phyloP scores from a whole-genome alignment of 2,329 filamentous ascomycete species.

The Macrophomina tecta region DNA sequence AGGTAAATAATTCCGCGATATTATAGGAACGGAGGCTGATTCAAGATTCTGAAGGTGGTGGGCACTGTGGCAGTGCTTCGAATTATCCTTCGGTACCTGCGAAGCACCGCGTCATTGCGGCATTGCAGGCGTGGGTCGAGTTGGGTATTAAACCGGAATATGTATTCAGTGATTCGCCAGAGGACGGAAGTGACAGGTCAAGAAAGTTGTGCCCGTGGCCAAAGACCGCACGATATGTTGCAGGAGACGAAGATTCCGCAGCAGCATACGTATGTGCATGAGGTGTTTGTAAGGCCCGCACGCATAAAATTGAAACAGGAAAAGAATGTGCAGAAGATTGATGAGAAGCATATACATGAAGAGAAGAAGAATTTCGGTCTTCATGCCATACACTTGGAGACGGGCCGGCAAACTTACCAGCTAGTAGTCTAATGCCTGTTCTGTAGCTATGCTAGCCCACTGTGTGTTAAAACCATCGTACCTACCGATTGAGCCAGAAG shows the following conservation, averaged over 20 bases:
- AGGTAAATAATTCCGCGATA: not conserved
- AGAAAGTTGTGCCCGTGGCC: constrained; percentile 27
- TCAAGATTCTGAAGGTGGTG: constrained; percentile 12
- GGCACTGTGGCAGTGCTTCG: constrained; percentile 19
- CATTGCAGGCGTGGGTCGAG: constrained; percentile 26
- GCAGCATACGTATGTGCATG: constrained; percentile 7
- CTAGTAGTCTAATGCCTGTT: too few relatives aligned
- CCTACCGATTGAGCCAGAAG: too few relatives aligned
- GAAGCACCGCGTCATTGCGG: constrained; percentile 11
- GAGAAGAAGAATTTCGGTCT: too few relatives aligned
- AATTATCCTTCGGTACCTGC: constrained; percentile 19
- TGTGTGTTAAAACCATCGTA: too few relatives aligned
- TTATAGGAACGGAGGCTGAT: not conserved
- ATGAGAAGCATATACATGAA: too few relatives aligned
- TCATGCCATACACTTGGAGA: too few relatives aligned
- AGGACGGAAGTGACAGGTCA: constrained; percentile 19
- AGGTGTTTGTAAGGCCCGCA: not conserved
- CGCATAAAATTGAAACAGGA: too few relatives aligned
- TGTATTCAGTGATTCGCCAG: constrained; percentile 9
- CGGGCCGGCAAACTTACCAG: too few relatives aligned
- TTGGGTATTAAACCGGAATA: constrained; percentile 15
- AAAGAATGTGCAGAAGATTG: too few relatives aligned
- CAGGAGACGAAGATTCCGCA: not conserved
- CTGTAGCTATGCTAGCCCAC: too few relatives aligned
- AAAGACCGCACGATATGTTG: constrained; percentile 1